phyloP scores from a whole-genome alignment of 805 yeast genomes.

The Yueomyces sinensis region DNA sequence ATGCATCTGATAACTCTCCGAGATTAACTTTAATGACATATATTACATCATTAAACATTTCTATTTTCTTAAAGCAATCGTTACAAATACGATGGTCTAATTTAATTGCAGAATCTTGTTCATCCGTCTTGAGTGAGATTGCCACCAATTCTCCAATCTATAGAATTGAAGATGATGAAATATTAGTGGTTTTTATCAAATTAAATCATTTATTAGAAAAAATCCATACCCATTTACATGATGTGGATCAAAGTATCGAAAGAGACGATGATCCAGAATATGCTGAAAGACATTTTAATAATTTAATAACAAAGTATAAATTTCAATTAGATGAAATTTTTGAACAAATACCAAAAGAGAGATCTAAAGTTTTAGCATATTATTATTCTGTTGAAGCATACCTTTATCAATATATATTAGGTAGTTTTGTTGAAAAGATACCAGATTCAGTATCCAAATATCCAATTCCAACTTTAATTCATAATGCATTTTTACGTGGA shows the following conservation, averaged over 20 bases:
- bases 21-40: slow-evolving; percentile 36
- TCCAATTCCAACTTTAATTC: slow-evolving; percentile 17
- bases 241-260: slow-evolving; percentile 10
- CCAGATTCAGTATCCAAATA: slow-evolving; percentile 1
- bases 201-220: slow-evolving; percentile 49
- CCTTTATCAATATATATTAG: slow-evolving; percentile 42
- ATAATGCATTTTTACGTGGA: slow-evolving; percentile 35
- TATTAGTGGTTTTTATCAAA: slow-evolving; percentile 45
- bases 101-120: slow-evolving; percentile 11
- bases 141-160: slow-evolving; percentile 1
- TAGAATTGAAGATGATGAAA: slow-evolving; percentile 25
- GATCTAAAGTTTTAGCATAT: slow-evolving; percentile 35
- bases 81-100: slow-evolving; percentile 48
- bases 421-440: slow-evolving; percentile 11
- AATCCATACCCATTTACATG: slow-evolving; percentile 39
- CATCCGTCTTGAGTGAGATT: slow-evolving; percentile 2
- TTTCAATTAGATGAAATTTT: slow-evolving; percentile 30
- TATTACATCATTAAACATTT: slow-evolving; percentile 46
- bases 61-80: slow-evolving; percentile 52
- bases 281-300: slow-evolving; percentile 7
- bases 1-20: slow-evolving; percentile 8
- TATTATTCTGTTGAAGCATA: slow-evolving; percentile 55
- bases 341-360: slow-evolving; percentile 25
- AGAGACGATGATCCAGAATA: slow-evolving; percentile 7
- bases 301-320: slow-evolving; percentile 32